These are phyloP conservation scores for Juncus inflexus DNA, from an alignment of 176 grass and related monocot genomes.

Conservation along the genomic window DNA sequence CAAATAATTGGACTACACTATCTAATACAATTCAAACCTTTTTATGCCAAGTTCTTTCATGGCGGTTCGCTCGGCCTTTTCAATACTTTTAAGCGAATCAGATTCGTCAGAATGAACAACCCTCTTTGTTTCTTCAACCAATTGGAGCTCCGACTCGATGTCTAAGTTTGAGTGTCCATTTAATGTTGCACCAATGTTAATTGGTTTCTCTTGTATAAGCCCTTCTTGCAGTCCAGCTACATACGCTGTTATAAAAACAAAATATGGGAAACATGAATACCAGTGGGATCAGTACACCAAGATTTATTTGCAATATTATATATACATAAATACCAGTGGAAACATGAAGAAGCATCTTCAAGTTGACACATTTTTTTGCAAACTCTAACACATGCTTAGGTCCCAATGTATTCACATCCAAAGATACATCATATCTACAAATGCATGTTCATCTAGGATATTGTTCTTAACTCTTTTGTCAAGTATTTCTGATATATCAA, in stretches of 20 bases:
- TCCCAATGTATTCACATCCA: conserved; percentile 46
- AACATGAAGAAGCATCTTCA: conserved; percentile 76
- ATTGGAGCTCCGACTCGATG: conserved; percentile 51
- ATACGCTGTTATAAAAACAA: conserved; percentile 38
- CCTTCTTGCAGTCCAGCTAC: conserved; percentile 53
- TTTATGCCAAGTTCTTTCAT: conserved; percentile 87
- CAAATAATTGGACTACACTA: too few species aligned
- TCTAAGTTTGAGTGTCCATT: conserved; percentile 47
- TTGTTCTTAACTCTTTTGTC: neutral
- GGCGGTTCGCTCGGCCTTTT: conserved; percentile 30
- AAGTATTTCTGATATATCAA: neutral
- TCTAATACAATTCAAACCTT: conserved; percentile 23
- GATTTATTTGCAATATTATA: too few species aligned
- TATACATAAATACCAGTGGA: conserved; percentile 43
- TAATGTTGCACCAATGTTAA: conserved; percentile 47
- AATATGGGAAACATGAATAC: too few species aligned
- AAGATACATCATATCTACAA: conserved; percentile 56
- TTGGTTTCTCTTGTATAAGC: conserved; percentile 55
- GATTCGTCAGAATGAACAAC: conserved; percentile 9
- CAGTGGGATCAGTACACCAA: neutral
- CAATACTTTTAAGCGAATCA: neutral
- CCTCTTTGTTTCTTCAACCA: conserved; percentile 48
- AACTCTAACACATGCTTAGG: conserved; percentile 38
- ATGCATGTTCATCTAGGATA: neutral
- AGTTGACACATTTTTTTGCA: conserved; percentile 53